Evolutionary conservation across 441 rosid genomes (phyloP), one percentile per base, ranked within the genome.

Genomic region (Cnidoscolus chayamansa): DNA sequence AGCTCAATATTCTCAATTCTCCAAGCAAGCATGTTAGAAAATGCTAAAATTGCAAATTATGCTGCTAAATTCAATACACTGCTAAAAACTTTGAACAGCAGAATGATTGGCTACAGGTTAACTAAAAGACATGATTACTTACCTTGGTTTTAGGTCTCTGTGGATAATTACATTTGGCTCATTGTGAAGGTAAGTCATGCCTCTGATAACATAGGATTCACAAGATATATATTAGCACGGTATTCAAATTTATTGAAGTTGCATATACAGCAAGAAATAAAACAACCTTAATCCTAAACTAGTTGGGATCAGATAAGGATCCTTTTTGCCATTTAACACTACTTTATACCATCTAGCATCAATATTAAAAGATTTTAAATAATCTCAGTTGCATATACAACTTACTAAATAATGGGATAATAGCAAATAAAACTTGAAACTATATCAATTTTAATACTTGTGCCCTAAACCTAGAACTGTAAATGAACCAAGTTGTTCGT

Each of bases 111-210:
- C 71, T 20, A 67, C 4, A 54, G 54, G 70, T 10, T 40, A 68
- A 63, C 35, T 12, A 54, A 40, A 32, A 58, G 13, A 63, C 32
- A 30, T n/a, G 51, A 47, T 58, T 20, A 6, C 82, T 78, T 76
- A 87, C 99, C 98, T 92, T 78, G 98, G 98, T 78, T 94, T 94
- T 73, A 94, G 85, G 75, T 94, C 99, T 74, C 98, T 81, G 76
- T 95, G 99, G 82, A 95, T 81, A 72, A 95, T 89, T 75, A 95
- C 99, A 81, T 92, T 92, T 37, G 99, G 99, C 68, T 95, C 99
- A 81, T 90, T 95, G 81, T 95, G 99, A 77, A 95, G 93, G 88
- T 89, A 95, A 20, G 99, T 91, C 94, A 95, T 92, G 69, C 99
- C 99, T 83, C 99, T 95, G 89, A 60, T 57, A 74, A 67, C 67